Evolutionary conservation across 2,329 filamentous ascomycete genomes (phyloP).

Genomic region (Hypoxylon sp.): DNA sequence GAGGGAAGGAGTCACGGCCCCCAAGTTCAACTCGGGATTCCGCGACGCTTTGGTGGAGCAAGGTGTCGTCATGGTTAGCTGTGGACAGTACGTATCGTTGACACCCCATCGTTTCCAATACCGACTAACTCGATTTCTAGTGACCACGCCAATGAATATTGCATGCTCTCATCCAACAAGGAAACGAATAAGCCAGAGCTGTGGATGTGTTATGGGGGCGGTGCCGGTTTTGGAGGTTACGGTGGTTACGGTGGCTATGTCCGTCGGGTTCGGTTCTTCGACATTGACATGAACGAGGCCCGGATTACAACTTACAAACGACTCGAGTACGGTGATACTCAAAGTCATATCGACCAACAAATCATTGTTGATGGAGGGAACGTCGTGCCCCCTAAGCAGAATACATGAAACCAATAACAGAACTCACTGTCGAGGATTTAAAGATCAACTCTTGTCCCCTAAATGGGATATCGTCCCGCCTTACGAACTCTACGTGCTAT

Average conservation of each 20-base stretch:
- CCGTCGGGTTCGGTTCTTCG: slow-evolving; percentile 88
- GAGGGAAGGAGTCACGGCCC: slow-evolving; percentile 89
- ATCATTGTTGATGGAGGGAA: slow-evolving; percentile 76
- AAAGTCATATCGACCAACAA: slow-evolving; percentile 72
- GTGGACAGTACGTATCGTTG: slow-evolving; percentile 80
- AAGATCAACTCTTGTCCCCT: slow-evolving; percentile 3
- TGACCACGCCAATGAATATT: slow-evolving; percentile 98
- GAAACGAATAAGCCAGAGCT: slow-evolving; percentile 74
- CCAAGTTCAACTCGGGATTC: slow-evolving; percentile 92
- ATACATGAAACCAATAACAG: slow-evolving; percentile 16
- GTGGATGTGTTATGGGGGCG: slow-evolving; percentile 99
- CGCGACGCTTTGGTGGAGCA: slow-evolving; percentile 89
- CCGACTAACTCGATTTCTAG: slow-evolving; percentile 58
- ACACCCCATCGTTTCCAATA: background rate
- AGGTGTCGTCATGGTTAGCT: slow-evolving; percentile 88
- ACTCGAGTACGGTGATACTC: slow-evolving; percentile 75
- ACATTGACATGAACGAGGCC: slow-evolving; percentile 92
- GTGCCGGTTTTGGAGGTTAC: slow-evolving; percentile 93
- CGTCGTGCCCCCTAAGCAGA: slow-evolving; percentile 48
- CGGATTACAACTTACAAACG: slow-evolving; percentile 94
- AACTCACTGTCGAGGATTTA: background rate
- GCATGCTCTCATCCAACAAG: slow-evolving; percentile 75
- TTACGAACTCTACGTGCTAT: slow-evolving; percentile 18
- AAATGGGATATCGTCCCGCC: slow-evolving; percentile 11
- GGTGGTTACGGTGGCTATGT: slow-evolving; percentile 90